Evolutionary conservation across 164 flowering plant genomes (phyloP).

Genomic region (grape (Vitis vinifera)): DNA sequence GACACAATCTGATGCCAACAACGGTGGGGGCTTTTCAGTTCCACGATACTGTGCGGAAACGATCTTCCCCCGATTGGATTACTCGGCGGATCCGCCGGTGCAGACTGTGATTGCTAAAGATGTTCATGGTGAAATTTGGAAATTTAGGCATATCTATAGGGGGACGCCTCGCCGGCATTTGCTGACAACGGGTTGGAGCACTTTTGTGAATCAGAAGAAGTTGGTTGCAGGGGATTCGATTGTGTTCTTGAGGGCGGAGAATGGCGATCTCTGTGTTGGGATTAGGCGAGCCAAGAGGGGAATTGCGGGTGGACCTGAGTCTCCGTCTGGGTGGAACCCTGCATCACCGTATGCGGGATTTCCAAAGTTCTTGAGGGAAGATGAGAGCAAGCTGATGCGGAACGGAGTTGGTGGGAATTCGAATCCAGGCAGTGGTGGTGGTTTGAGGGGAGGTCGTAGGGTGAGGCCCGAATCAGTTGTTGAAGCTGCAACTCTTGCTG

Average conservation of each 20-base stretch:
- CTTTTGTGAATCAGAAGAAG: conserved; percentile 93
- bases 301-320: conserved; percentile 37
- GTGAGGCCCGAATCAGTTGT: conserved; percentile 65
- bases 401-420: conserved; percentile 30
- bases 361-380: conserved; percentile 55
- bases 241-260: conserved; percentile 76
- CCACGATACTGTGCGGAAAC: conserved; percentile 98
- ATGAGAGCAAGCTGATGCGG: conserved; percentile 42
- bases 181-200: conserved; percentile 96
- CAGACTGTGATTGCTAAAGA: conserved; percentile 88
- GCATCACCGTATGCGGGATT: conserved; percentile 54
- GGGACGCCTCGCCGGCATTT: conserved; percentile 96
- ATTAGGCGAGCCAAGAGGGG: conserved; percentile 85
- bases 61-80: conserved; percentile 85
- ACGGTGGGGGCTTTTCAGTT: conserved; percentile 97
- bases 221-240: conserved; percentile 95
- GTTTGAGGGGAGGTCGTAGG: conserved; percentile 30
- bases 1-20: conserved; percentile 97
- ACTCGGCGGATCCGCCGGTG: conserved; percentile 87
- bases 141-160: conserved; percentile 89
- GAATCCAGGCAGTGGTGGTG: conserved; percentile 17
- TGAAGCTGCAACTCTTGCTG: conserved; percentile 71
- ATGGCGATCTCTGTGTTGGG: conserved; percentile 88
- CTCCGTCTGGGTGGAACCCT: conserved; percentile 58
- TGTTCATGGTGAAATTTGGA: conserved; percentile 93